Evolutionary conservation across 163 green algal species (phyloP), one percentile per base, ranked within the genome.

Genomic region (Chloromonas sp.): DNA sequence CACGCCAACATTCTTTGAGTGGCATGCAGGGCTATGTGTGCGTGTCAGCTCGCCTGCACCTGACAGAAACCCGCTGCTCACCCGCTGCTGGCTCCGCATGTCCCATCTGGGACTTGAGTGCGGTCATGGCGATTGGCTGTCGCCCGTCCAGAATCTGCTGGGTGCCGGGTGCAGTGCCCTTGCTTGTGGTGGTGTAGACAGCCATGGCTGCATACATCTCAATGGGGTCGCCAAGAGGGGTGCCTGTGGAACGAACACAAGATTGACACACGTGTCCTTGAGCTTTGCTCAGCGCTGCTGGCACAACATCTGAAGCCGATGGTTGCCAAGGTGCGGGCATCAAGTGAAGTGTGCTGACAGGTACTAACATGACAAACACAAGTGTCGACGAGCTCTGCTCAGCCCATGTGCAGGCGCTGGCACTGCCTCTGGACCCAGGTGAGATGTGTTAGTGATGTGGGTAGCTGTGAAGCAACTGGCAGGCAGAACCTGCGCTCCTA

Each of bases 151-250:
- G 36, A 36, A 36, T 36, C 36, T 36, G 36, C 36, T 36, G 36
- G 36, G 36, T 36, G 36, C 36, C 36, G 36, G 36, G 36, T 36
- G 36, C 36, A 36, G 86, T 62, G 15, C 2, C 60, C 14, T 8
- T 58, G 58, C 60, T 78, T 14, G 80, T 81, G 66, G 1, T 8
- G 0, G 11, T 71, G 79, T 14, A 77, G 58, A 93, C 88, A 2
- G 91, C 90, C 0, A 87, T 71, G 2, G 86, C 86, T 3, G 94
- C 94, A 0, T 93, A 93, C n/a, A 96, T 82, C 85, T 97, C 94
- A 77, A 97, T 94, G 36, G 93, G 93, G 76, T 96, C 93, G 8
- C 95, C 95, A 86, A 98, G 90, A 0, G 93, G 87, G 0, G 95
- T 98, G 58, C 95, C 95, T 76, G 91, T 74, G 66, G 36, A 36